Evolutionary conservation across 2,329 filamentous ascomycete genomes (phyloP).

Genomic region (Lecanosticta acicola): DNA sequence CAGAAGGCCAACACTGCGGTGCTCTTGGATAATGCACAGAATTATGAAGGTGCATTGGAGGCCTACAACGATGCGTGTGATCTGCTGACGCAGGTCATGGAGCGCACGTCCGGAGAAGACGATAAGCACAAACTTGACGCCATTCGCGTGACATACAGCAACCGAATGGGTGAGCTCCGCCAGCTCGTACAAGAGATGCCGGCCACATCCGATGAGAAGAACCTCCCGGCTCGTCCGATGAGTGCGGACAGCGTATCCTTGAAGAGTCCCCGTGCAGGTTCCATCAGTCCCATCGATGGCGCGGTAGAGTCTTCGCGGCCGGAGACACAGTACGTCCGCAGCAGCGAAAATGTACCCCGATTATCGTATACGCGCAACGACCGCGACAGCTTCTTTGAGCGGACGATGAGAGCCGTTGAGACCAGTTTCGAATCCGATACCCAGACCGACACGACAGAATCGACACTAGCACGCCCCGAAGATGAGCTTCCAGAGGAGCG

Average conservation of each 20-base stretch:
- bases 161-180: conserved; percentile 79
- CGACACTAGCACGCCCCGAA: conserved; percentile 3
- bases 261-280: conserved; percentile 28
- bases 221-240: conserved; percentile 64
- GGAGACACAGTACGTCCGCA: conserved; percentile 50
- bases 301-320: conserved; percentile 38
- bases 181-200: conserved; percentile 55
- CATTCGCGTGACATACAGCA: conserved; percentile 86
- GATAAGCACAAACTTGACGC: conserved; percentile 87
- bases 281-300: conserved; percentile 32
- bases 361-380: conserved; percentile 23
- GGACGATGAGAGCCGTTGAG: conserved; percentile 27
- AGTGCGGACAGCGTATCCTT: conserved; percentile 51
- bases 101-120: conserved; percentile 75
- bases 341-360: conserved; percentile 43
- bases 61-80: conserved; percentile 89
- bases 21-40: conserved; percentile 89
- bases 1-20: conserved; percentile 96
- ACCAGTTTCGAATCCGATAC: conserved; percentile 12
- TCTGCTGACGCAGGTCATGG: conserved; percentile 80
- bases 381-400: conserved; percentile 28
- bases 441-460: not conserved
- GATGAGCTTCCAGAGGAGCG: conserved; percentile 7
- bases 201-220: conserved; percentile 54
- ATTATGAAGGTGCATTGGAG: conserved; percentile 83